A percentile compares a stretch with the other conserved stretches of the same genome.
Evolutionary conservation across 2,329 filamentous ascomycete genomes (phyloP).

Genomic region (Monosporascus sp.): DNA sequence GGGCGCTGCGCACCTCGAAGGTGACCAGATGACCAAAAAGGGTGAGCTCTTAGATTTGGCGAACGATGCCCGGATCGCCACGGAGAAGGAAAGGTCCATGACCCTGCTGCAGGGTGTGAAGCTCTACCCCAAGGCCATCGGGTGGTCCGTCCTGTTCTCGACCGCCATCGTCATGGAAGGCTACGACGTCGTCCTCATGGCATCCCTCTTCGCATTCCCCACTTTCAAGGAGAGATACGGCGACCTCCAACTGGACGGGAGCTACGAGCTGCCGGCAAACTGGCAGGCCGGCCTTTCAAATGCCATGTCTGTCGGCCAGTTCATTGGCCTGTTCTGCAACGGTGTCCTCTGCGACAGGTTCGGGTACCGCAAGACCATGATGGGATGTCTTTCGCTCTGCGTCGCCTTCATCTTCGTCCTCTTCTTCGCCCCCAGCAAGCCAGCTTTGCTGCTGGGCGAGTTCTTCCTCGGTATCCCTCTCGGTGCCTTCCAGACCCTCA

Average conservation of each 20-base stretch:
- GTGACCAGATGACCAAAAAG: no score
- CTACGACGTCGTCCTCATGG: slow-evolving; percentile 22
- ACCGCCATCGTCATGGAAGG: slow-evolving; percentile 24
- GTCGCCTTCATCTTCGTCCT: slow-evolving; percentile 30
- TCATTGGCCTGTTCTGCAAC: slow-evolving; percentile 35
- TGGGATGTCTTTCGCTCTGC: slow-evolving; percentile 27
- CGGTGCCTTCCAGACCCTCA: slow-evolving; percentile 29
- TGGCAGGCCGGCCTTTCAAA: slow-evolving; percentile 33
- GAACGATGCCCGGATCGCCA: slow-evolving; percentile 34
- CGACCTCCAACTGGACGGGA: slow-evolving; percentile 12
- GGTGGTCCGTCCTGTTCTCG: slow-evolving; percentile 17
- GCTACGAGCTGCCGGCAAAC: slow-evolving; percentile 32
- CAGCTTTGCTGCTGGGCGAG: slow-evolving; percentile 27
- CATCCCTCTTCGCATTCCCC: slow-evolving; percentile 28
- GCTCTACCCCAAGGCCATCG: slow-evolving; percentile 34
- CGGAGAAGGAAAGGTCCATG: slow-evolving; percentile 38
- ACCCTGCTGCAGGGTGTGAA: slow-evolving; percentile 33
- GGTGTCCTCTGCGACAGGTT: slow-evolving; percentile 32
- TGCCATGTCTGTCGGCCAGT: slow-evolving; percentile 30
- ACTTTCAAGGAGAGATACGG: slow-evolving; percentile 26
- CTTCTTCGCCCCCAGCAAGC: slow-evolving; percentile 29
- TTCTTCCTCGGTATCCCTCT: slow-evolving; percentile 32
- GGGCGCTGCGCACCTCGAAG: no score
- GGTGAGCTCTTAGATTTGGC: no score
- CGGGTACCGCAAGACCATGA: slow-evolving; percentile 31